Evolutionary conservation across 805 yeast genomes (phyloP).

Genomic region (Millerozyma miso): DNA sequence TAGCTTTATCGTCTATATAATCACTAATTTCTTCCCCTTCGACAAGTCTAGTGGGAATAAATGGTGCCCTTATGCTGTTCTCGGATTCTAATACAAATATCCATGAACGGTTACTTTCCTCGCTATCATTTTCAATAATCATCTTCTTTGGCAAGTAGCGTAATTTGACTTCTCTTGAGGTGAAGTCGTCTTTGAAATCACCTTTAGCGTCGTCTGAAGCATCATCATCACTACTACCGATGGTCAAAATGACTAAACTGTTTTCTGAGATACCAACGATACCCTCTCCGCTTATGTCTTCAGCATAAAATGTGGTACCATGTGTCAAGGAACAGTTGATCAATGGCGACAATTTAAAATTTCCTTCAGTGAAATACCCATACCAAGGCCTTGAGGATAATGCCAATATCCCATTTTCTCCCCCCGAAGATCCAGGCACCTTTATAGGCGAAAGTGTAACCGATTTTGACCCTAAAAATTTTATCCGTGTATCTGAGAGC

Average conservation of each 20-base stretch:
- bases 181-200: constrained; percentile 16
- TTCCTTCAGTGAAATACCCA: constrained; percentile 35
- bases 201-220: constrained; percentile 20
- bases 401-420: constrained; percentile 40
- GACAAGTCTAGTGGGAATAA: constrained; percentile 6
- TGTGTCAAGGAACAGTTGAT: constrained; percentile 37
- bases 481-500: constrained; percentile 57
- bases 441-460: constrained; percentile 45
- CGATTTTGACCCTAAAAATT: constrained; percentile 69
- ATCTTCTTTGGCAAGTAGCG: constrained; percentile 50
- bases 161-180: constrained; percentile 34
- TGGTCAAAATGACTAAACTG: constrained; percentile 51
- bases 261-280: constrained; percentile 57
- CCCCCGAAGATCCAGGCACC: constrained; percentile 4
- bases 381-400: constrained; percentile 55
- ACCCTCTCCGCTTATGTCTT: constrained; percentile 58
- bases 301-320: constrained; percentile 57
- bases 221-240: constrained; percentile 39
- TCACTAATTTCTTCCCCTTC: constrained; percentile 11
- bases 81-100: constrained; percentile 48
- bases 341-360: constrained; percentile 46
- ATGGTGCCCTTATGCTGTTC: constrained; percentile 29
- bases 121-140: constrained; percentile 15
- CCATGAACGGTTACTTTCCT: constrained; percentile 7
- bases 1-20: constrained; percentile 1